phyloP scores from a whole-genome alignment of 1,284 basidiomycete genomes.

The Uromyces viciae-fabae region DNA sequence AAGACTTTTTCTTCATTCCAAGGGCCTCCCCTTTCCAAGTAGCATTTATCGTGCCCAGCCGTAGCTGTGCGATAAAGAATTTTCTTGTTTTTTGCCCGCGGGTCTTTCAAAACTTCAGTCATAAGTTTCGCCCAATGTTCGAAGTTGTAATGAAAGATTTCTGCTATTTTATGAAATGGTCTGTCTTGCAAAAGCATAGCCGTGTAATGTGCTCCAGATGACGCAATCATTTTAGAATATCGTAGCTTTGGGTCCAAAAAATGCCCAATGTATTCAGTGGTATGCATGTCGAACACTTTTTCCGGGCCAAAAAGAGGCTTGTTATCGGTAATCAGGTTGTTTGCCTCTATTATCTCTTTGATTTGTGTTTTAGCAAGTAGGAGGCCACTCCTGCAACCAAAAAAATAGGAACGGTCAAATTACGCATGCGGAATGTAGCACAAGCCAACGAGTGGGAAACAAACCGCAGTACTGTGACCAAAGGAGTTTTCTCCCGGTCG shows the following conservation, averaged over 20 bases:
- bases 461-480: conserved; percentile 32
- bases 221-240: conserved; percentile 36
- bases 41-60: conserved; percentile 33
- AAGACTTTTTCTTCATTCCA: conserved; percentile 30
- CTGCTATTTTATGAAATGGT: conserved; percentile 26
- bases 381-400: conserved; percentile 20
- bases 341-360: conserved; percentile 11
- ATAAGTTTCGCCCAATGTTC: conserved; percentile 31
- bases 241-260: conserved; percentile 29
- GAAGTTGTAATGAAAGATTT: conserved; percentile 31
- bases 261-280: neutral
- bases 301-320: conserved; percentile 20
- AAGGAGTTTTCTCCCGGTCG: conserved; percentile 24
- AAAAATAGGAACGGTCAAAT: neutral
- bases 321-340: conserved; percentile 20
- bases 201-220: conserved; percentile 35
- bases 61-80: conserved; percentile 37
- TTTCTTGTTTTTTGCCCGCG: conserved; percentile 33
- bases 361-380: conserved; percentile 30
- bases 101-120: conserved; percentile 23
- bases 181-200: conserved; percentile 23
- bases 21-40: neutral
- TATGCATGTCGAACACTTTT: conserved; percentile 37
- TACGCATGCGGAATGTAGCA: neutral
- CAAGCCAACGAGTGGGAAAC: neutral